A percentile compares a stretch with the other conserved stretches of the same genome.
These are phyloP conservation scores for Malassezia yamatoensis DNA, from an alignment of 1,284 basidiomycete genomes.

Conservation along the genomic window DNA sequence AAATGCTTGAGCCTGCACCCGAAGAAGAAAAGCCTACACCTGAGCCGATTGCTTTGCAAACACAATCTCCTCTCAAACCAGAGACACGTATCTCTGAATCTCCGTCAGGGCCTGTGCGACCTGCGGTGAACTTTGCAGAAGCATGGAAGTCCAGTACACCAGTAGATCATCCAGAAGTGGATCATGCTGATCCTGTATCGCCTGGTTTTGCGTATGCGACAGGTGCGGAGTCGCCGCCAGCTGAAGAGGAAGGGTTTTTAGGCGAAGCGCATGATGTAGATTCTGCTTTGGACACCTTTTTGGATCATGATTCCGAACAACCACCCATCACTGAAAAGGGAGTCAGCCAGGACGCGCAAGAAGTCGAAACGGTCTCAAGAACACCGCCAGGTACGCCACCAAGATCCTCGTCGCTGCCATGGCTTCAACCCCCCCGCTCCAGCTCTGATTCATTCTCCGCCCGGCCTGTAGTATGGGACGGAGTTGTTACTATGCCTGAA, in stretches of 20 bases:
- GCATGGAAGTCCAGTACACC: background rate
- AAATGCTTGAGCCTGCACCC: slow-evolving; percentile 9
- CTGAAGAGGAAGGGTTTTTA: background rate
- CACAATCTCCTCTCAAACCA: slow-evolving; percentile 5
- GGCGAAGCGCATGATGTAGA: background rate
- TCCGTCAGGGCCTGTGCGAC: background rate
- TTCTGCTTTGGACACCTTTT: background rate
- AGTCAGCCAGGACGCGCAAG: background rate
- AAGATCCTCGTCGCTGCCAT: slow-evolving; percentile 8
- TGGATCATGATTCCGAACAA: background rate
- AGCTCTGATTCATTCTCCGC: slow-evolving; percentile 14
- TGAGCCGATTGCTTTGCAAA: slow-evolving; percentile 15
- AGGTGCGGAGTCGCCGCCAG: background rate
- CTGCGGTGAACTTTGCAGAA: slow-evolving; percentile 1
- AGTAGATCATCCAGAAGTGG: too few species aligned
- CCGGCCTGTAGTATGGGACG: slow-evolving; percentile 32
- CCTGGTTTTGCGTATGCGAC: background rate
- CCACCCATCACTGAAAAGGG: background rate
- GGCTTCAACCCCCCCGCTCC: background rate
- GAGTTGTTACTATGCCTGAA: slow-evolving; percentile 44
- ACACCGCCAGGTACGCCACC: slow-evolving; percentile 21
- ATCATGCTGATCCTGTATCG: background rate
- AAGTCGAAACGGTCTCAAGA: slow-evolving; percentile 10
- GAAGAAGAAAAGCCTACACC: slow-evolving; percentile 7
- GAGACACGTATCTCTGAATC: background rate